A percentile compares a stretch with the other conserved stretches of the same genome.
Evolutionary conservation across 2,329 filamentous ascomycete genomes (phyloP).

Genomic region (Fusarium stilboides): DNA sequence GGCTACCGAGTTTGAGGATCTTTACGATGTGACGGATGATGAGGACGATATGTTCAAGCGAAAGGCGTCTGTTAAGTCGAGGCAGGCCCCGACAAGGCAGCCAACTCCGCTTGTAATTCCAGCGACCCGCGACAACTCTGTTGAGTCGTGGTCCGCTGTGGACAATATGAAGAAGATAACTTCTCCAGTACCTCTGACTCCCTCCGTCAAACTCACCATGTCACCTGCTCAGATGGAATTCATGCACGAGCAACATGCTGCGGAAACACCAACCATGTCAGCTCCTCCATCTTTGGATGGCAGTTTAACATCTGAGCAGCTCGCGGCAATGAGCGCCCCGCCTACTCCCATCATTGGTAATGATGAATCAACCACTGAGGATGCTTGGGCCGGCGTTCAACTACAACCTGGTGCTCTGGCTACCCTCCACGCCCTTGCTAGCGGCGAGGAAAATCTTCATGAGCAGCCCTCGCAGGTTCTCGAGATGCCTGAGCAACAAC

Average conservation of each 20-base stretch:
- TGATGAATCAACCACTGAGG: conserved; percentile 67
- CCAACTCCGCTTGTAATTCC: conserved; percentile 68
- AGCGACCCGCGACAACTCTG: conserved; percentile 52
- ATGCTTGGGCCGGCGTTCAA: conserved; percentile 80
- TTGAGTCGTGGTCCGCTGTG: conserved; percentile 62
- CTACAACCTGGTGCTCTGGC: conserved; percentile 86
- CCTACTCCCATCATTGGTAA: conserved; percentile 82
- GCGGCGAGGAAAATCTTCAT: conserved; percentile 74
- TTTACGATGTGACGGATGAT: conserved; percentile 89
- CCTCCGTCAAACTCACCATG: conserved; percentile 78
- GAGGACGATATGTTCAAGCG: conserved; percentile 65
- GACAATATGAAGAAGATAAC: conserved; percentile 64
- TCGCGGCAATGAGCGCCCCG: conserved; percentile 86
- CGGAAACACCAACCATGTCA: conserved; percentile 80
- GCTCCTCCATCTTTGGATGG: conserved; percentile 92
- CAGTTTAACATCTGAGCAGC: conserved; percentile 88
- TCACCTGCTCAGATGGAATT: conserved; percentile 82
- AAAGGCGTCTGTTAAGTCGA: conserved; percentile 58
- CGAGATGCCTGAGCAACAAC: conserved; percentile 59
- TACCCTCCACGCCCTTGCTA: conserved; percentile 81
- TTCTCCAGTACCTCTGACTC: conserved; percentile 74
- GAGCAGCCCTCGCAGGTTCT: conserved; percentile 60
- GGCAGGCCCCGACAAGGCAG: conserved; percentile 57
- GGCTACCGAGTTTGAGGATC: conserved; percentile 84
- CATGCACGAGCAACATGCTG: conserved; percentile 73